phyloP scores from a whole-genome alignment of 164 flowering plant species.

The Macadamia integrifolia region DNA sequence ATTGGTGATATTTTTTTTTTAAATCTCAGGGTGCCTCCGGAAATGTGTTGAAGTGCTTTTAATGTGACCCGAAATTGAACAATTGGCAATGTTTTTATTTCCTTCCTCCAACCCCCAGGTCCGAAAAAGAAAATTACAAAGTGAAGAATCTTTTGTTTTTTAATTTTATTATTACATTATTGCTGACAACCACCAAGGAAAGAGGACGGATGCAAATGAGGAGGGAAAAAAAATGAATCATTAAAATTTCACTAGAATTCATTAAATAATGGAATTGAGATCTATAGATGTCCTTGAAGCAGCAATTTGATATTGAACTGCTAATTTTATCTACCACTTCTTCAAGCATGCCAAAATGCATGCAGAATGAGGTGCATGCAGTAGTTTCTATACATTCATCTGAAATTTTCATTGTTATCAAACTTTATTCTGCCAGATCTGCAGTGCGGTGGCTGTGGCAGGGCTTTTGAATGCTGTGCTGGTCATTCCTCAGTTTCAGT shows the following conservation, averaged over 20 bases:
- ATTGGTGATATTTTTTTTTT: no score
- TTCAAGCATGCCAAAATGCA: neutral
- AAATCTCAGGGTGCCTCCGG: no score
- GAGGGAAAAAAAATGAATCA: neutral
- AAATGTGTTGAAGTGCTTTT: no score
- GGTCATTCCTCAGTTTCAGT: constrained; percentile 61
- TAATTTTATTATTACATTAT: no score
- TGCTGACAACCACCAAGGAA: neutral
- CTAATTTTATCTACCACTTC: neutral
- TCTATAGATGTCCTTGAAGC: neutral
- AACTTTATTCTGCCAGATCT: constrained; percentile 45
- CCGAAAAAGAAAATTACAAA: no score
- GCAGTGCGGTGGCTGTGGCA: constrained; percentile 90
- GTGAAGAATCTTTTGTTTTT: no score
- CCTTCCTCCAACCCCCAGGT: no score
- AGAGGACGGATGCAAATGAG: neutral
- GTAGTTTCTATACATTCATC: neutral
- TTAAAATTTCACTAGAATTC: neutral
- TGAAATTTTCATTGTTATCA: constrained; percentile 2
- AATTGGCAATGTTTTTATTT: no score
- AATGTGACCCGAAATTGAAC: no score
- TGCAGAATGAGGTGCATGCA: neutral
- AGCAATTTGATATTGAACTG: neutral
- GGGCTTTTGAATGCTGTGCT: constrained; percentile 66
- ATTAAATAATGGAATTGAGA: no score